Conservation (phyloP, 2,329 filamentous ascomycete species). For the Penicillium sp. region DNA sequence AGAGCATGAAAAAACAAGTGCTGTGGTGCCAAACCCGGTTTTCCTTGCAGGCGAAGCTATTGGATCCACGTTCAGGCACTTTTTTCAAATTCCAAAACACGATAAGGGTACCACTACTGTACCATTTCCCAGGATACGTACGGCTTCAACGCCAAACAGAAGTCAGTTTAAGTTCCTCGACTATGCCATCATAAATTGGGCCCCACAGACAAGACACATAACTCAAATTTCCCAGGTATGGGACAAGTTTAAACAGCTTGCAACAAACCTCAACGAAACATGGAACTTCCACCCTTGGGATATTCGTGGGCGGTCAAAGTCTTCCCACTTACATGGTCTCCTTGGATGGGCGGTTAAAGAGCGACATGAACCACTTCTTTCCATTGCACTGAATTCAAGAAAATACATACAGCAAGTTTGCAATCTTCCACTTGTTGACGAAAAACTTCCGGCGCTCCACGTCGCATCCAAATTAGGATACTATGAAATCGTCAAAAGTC, state of each 20-base stretch:
- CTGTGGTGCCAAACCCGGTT: slow-evolving; percentile 1
- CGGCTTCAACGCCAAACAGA: slow-evolving; percentile 2
- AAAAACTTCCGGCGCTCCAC: slow-evolving; percentile 21
- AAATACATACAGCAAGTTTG: slow-evolving; percentile 11
- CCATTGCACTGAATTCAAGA: slow-evolving; percentile 9
- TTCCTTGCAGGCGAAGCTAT: slow-evolving; percentile 2
- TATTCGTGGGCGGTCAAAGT: slow-evolving; percentile 15
- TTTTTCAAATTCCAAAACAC: background rate
- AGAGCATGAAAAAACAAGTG: background rate
- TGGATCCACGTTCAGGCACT: background rate
- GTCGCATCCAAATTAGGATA: slow-evolving; percentile 18
- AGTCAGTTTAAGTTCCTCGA: slow-evolving; percentile 18
- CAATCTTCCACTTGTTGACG: slow-evolving; percentile 19
- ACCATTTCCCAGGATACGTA: slow-evolving; percentile 6
- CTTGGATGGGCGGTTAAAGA: slow-evolving; percentile 22
- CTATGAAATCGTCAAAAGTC: background rate
- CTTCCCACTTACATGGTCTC: slow-evolving; percentile 18
- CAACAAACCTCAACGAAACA: slow-evolving; percentile 17
- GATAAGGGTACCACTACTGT: background rate
- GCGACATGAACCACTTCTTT: slow-evolving; percentile 17
- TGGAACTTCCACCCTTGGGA: slow-evolving; percentile 25
- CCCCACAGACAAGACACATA: slow-evolving; percentile 17
- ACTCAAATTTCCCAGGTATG: slow-evolving; percentile 11
- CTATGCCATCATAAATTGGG: slow-evolving; percentile 19
- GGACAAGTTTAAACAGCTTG: slow-evolving; percentile 17